Conservation (phyloP, 495 filamentous ascomycete genomes). For the Penicillium macrosclerotiorum region DNA sequence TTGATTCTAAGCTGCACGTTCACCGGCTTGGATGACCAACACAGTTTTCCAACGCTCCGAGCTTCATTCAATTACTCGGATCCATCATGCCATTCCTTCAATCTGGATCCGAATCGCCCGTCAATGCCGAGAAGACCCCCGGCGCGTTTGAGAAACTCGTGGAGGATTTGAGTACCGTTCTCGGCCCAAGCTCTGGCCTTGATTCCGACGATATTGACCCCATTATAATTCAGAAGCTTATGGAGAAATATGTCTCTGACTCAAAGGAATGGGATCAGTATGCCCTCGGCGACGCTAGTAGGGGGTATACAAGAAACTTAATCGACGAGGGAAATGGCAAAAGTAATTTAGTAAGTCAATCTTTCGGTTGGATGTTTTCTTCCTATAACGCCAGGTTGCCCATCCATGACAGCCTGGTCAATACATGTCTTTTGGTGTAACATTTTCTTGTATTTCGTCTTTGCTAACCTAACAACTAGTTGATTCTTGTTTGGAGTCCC, state of each 20-base stretch:
- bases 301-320: slow-evolving; percentile 81
- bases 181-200: slow-evolving; percentile 77
- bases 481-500: slow-evolving; percentile 91
- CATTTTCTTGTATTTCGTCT: not conserved
- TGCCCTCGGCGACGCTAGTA: slow-evolving; percentile 61
- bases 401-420: too few relatives aligned
- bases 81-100: slow-evolving; percentile 37
- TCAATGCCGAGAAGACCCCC: slow-evolving; percentile 5
- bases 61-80: not conserved
- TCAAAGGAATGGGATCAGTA: slow-evolving; percentile 69
- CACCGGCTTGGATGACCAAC: not conserved
- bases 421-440: too few relatives aligned
- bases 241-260: slow-evolving; percentile 68
- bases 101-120: slow-evolving; percentile 7
- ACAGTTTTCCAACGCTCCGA: not conserved
- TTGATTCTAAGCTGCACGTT: not conserved
- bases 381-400: too few relatives aligned
- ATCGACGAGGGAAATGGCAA: slow-evolving; percentile 91
- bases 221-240: slow-evolving; percentile 60
- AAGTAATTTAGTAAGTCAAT: slow-evolving; percentile 69
- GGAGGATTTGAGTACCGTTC: slow-evolving; percentile 61
- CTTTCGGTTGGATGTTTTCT: not conserved
- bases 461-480: slow-evolving; percentile 34
- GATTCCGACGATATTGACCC: slow-evolving; percentile 77
- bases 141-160: slow-evolving; percentile 72